Conservation (phyloP, 257 asterid genomes). For the Forsythia suspensa region DNA sequence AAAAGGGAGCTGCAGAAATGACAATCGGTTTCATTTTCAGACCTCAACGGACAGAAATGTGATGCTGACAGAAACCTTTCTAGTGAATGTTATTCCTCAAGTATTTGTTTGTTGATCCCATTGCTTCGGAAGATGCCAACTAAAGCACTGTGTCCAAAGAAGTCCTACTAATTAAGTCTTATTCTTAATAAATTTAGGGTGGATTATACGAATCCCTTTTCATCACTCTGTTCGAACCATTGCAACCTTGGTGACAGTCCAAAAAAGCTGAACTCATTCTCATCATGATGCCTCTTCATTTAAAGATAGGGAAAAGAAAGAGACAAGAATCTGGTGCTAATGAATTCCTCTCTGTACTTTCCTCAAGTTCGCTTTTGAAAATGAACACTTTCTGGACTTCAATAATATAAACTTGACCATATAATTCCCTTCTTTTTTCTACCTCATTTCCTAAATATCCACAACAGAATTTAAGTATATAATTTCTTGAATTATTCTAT, state of each 20-base stretch:
- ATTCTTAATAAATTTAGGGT: neutral
- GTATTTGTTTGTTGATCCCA: neutral
- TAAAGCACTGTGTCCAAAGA: neutral
- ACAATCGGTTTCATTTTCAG: neutral
- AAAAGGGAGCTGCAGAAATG: neutral
- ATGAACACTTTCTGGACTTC: neutral
- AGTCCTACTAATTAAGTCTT: neutral
- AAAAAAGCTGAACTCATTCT: neutral
- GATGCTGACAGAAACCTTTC: neutral
- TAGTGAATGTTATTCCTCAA: neutral
- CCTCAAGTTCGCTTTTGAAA: neutral
- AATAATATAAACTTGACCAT: neutral
- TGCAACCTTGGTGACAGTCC: neutral
- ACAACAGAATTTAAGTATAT: neutral
- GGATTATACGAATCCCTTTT: neutral
- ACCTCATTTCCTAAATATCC: neutral
- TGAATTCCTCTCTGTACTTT: neutral
- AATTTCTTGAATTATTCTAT: neutral
- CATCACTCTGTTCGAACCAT: neutral
- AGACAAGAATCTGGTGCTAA: conserved; percentile 18
- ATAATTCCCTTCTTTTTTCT: neutral
- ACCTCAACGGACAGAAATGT: neutral
- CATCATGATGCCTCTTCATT: neutral
- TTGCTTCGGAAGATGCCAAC: neutral
- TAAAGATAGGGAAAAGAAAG: neutral